These are phyloP conservation scores for Eleusine coracana DNA, from an alignment of 176 grass and related monocot species.

Conservation along the genomic window DNA sequence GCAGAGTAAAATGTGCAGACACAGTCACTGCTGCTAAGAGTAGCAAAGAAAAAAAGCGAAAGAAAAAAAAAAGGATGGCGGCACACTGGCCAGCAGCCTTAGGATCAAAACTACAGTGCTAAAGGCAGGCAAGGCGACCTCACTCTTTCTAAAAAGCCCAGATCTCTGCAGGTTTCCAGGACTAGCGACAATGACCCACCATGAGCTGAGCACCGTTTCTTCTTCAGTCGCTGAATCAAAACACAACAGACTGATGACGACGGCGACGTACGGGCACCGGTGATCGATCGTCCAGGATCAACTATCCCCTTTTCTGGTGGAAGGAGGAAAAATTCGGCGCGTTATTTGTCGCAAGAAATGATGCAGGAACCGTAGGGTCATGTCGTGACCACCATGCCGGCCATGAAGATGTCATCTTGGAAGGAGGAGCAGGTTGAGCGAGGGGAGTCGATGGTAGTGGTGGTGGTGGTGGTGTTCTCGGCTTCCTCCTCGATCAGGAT, in stretches of 20 bases:
- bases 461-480: slow-evolving; percentile 41
- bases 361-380: slow-evolving; percentile 31
- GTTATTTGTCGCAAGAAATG: neutral
- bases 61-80: slow-evolving; percentile 20
- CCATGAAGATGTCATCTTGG: slow-evolving; percentile 85
- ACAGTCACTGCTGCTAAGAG: slow-evolving; percentile 50
- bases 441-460: neutral
- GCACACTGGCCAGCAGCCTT: slow-evolving; percentile 49
- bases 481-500: slow-evolving; percentile 72
- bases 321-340: neutral
- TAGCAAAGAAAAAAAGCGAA: slow-evolving; percentile 8
- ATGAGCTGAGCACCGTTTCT: slow-evolving; percentile 38
- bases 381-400: slow-evolving; percentile 66
- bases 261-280: neutral
- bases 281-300: slow-evolving; percentile 3
- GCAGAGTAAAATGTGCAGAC: slow-evolving; percentile 44
- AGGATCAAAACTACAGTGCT: slow-evolving; percentile 58
- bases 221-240: slow-evolving; percentile 47
- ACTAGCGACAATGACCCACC: slow-evolving; percentile 45
- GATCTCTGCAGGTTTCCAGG: slow-evolving; percentile 43
- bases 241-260: slow-evolving; percentile 26
- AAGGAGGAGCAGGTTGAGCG: slow-evolving; percentile 52
- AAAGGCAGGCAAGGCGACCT: slow-evolving; percentile 43
- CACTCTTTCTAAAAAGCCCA: slow-evolving; percentile 24
- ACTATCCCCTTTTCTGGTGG: neutral